A percentile compares a stretch with the other conserved stretches of the same genome.
Conservation (phyloP, 208 protist species). For the Leishmania braziliensis region DNA sequence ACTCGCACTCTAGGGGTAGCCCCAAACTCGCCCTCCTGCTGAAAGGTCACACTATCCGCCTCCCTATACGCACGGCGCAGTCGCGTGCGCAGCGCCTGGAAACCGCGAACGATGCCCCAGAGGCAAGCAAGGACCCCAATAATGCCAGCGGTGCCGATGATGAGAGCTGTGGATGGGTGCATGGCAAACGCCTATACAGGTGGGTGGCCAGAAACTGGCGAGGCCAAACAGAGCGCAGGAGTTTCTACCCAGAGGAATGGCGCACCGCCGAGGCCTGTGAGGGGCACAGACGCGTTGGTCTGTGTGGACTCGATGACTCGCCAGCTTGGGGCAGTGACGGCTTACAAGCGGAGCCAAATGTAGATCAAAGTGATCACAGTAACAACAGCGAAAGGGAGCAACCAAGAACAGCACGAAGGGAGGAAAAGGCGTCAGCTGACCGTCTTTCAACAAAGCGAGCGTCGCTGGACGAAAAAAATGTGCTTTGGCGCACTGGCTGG, state of each 20-base stretch:
- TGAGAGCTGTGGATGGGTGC: not conserved
- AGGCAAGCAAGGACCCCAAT: not conserved
- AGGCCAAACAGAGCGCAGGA: not conserved
- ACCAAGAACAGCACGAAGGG: not conserved
- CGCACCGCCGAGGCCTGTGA: not conserved
- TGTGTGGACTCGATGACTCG: not conserved
- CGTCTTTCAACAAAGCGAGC: not conserved
- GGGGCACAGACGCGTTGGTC: not conserved
- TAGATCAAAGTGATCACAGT: not conserved
- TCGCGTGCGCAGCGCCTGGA: not conserved
- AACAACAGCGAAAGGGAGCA: not conserved
- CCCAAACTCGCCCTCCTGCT: constrained; percentile 13
- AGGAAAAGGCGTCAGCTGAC: not conserved
- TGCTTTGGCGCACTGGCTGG: not conserved
- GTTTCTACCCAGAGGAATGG: not conserved
- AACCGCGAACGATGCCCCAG: not conserved
- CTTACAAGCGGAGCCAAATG: too few relatives aligned
- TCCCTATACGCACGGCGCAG: constrained; percentile 2
- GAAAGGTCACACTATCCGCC: constrained; percentile 11
- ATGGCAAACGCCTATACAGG: not conserved
- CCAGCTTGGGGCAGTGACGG: not conserved
- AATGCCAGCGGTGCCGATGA: not conserved
- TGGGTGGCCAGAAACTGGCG: not conserved
- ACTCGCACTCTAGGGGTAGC: not conserved
- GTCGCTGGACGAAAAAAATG: not conserved